phyloP scores from a whole-genome alignment of 2,329 filamentous ascomycete species.

The Gaeumannomyces tritici region DNA sequence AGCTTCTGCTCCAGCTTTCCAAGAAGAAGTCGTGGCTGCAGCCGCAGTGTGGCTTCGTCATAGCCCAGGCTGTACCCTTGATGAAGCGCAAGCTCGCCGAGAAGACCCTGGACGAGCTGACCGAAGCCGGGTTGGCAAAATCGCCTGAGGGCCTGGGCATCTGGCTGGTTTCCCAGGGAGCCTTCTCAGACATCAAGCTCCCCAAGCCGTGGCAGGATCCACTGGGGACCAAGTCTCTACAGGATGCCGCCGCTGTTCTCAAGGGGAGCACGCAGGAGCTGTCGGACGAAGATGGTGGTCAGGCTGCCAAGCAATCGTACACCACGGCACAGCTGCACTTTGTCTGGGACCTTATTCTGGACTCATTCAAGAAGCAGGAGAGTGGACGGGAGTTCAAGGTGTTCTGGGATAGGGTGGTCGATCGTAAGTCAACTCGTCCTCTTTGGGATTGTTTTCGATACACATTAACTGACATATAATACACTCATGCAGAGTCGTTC shows the following conservation, averaged over 20 bases:
- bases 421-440: slow-evolving; percentile 51
- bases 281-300: slow-evolving; percentile 30
- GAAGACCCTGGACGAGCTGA: slow-evolving; percentile 52
- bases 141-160: slow-evolving; percentile 85
- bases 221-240: slow-evolving; percentile 57
- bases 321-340: slow-evolving; percentile 79
- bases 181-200: slow-evolving; percentile 54
- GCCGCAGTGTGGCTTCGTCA: slow-evolving; percentile 75
- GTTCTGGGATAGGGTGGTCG: slow-evolving; percentile 81
- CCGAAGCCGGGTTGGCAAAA: slow-evolving; percentile 53
- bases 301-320: slow-evolving; percentile 53
- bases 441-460: background rate
- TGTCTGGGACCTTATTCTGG: slow-evolving; percentile 76
- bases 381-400: slow-evolving; percentile 49
- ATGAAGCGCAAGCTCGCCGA: slow-evolving; percentile 49
- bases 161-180: slow-evolving; percentile 63
- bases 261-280: slow-evolving; percentile 60
- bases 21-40: slow-evolving; percentile 82
- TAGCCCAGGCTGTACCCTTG: slow-evolving; percentile 62
- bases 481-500: slow-evolving; percentile 52
- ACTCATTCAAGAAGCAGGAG: slow-evolving; percentile 30
- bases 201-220: slow-evolving; percentile 75
- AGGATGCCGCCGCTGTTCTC: slow-evolving; percentile 63
- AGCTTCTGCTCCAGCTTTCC: slow-evolving; percentile 63
- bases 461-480: background rate